Evolutionary conservation across 768 basidiomycete species (phyloP), one percentile per base, ranked within the genome.

Genomic region (Pisolithus sp.): DNA sequence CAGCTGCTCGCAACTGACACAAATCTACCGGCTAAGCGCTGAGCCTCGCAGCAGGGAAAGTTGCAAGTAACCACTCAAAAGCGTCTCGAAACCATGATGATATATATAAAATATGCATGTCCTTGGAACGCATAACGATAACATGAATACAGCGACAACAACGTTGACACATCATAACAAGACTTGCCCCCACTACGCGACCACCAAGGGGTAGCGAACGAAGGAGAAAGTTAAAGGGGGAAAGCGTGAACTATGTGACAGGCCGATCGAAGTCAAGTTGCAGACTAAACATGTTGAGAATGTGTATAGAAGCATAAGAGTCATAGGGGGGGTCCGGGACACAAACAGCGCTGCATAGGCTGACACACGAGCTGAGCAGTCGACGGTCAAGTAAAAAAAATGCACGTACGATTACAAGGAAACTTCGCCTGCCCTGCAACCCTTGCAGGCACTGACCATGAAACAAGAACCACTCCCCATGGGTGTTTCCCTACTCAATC

Each of bases 401-500:
- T 7, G 20, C 31, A 57, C 64, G 55, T 58, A 58, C 61, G 44
- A 13, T 68, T 57, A 68, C 62, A 68, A 51, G 57, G 56, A 64
- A 36, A 68, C 57, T 31, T 59, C 45, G 10, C 48, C 42, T 4
- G 49, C 55, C 17, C 56, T 47, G 57, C 67, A 69, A 44, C 66
- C 59, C 36, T 62, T 64, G 56, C 67, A 68, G 31, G 66, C 62
- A 55, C 53, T 53, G 24, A 68, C 60, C 58, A 48, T 57, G 23
- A 39, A 59, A 56, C 62, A 66, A 3, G 55, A 53, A 12, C 34
- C 44, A 15, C 41, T 57, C 42, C 57, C 64, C 12, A 47, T 48
- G 20, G 54, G 52, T 52, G 46, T 54, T 52, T 75, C 72, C 31
- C 68, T 62, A 58, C 76, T 72, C 62, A 90, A 68, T 56, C 82